These are phyloP conservation scores for Hortaea werneckii DNA, from an alignment of 2,329 filamentous ascomycete species.

Conservation along the genomic window DNA sequence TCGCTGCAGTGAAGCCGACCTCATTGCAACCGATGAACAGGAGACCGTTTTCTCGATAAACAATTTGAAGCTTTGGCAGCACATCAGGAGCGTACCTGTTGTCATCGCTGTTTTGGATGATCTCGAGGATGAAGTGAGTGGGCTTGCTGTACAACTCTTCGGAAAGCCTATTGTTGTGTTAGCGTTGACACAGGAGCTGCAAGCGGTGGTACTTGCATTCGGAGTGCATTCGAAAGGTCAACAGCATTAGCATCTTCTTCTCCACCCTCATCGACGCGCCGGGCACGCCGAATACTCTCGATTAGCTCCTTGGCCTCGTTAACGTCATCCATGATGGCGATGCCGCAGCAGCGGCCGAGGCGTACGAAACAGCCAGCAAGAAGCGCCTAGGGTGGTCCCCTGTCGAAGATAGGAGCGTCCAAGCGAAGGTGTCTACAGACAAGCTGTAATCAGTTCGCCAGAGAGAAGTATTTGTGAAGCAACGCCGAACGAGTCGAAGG, in stretches of 20 bases:
- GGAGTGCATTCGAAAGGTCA: background rate
- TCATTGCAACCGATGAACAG: conserved; percentile 39
- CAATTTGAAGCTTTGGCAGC: conserved; percentile 20
- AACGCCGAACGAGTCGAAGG: too few relatives aligned
- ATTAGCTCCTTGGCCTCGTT: background rate
- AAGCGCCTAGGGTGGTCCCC: too few relatives aligned
- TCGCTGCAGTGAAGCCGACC: conserved; percentile 33
- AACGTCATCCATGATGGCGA: conserved; percentile 2
- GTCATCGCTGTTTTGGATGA: conserved; percentile 48
- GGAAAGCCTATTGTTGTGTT: background rate
- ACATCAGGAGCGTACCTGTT: conserved; percentile 28
- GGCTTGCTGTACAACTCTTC: conserved; percentile 16
- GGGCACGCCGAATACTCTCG: background rate
- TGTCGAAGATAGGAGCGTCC: too few relatives aligned
- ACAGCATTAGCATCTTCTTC: background rate
- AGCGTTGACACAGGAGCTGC: background rate
- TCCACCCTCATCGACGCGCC: background rate
- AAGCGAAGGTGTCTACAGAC: too few relatives aligned
- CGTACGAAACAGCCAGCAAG: too few relatives aligned
- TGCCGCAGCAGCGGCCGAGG: background rate
- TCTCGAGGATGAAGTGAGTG: conserved; percentile 42
- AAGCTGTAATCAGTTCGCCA: too few relatives aligned
- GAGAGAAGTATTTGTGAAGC: too few relatives aligned
- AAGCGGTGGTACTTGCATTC: background rate
- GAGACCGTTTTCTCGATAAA: conserved; percentile 12